Base-by-base conservation (phyloP, 1,284 basidiomycete species). In the Sparassis latifolia region DNA sequence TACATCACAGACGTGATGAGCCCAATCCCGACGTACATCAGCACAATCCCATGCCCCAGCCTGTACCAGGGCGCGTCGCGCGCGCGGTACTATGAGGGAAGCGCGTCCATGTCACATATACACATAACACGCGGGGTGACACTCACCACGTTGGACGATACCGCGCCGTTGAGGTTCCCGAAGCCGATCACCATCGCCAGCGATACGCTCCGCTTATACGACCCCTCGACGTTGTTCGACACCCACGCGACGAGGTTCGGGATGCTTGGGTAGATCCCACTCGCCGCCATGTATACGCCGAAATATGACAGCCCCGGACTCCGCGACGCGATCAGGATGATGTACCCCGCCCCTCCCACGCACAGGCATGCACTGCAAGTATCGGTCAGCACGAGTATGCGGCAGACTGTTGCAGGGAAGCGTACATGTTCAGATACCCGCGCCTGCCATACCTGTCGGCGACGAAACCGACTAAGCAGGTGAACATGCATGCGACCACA, bases 211-310 rank as follows among this genome's bases (percentile, higher is more conserved):
- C 73, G 69, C 54, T 74, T 74, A 62, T 73, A 76, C 27, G 65
- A 64, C 10, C 73, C 84, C 68, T 89, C 85, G 12, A 85, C 77
- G 59, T 86, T 87, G 58, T 84, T 84, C 32, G 81, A 80, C 33
- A 80, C 77, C 81, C 85, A 86, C 4, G 85, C 82, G 55, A 84
- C 75, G 3, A 82, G 78, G 66, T 87, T 88, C 31, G 85, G 73
- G 55, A 88, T 83, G 44, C 79, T 73, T 4, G 85, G 83, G 62
- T 85, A 89, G 52, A 88, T 86, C 31, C 84, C 85, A 58, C 82
- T 78, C 49, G 83, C 79, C n/a, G 84, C 84, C 54, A 87, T 67
- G 63, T 79, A 89, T 39, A 84, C 79, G 27, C 79, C 84, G 52
- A 84, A 76, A 63, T 89, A 89, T 2, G 83, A 86, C 6, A 89